phyloP scores from a whole-genome alignment of 2,329 filamentous ascomycete genomes.

The Venturia aucupariae region DNA sequence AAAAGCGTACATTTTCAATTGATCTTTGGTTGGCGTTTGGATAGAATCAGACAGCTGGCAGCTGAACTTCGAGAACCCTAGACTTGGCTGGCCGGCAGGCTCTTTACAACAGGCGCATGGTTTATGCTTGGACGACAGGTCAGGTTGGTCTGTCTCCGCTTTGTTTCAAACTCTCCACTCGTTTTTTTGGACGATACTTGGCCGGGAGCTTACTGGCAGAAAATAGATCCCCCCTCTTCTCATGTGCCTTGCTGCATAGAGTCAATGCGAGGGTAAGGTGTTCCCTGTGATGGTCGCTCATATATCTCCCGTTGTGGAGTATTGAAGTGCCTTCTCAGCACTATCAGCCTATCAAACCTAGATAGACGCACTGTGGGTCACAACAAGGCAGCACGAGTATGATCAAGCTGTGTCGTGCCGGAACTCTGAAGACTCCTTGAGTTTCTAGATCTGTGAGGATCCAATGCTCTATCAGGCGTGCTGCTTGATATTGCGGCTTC shows the following conservation, averaged over 20 bases:
- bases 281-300: not conserved
- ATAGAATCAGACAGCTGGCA: not conserved
- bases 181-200: not conserved
- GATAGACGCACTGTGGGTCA: not conserved
- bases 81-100: not conserved
- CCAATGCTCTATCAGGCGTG: not conserved
- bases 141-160: slow-evolving; percentile 3
- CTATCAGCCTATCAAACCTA: not conserved
- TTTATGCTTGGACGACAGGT: not conserved
- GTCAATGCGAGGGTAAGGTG: not conserved
- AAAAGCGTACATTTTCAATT: not conserved
- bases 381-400: not conserved
- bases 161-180: not conserved
- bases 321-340: not conserved
- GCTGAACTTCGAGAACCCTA: not conserved
- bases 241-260: not conserved
- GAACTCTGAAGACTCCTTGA: no score
- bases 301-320: not conserved
- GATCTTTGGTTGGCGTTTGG: not conserved
- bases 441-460: not conserved
- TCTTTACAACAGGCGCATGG: not conserved
- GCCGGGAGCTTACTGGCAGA: not conserved
- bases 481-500: not conserved
- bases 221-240: slow-evolving; percentile 1
- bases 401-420: not conserved